Evolutionary conservation across 108 stramenopile genomes (phyloP), one percentile per base, ranked within the genome.

Genomic region (Aurantiochytrium sp.): DNA sequence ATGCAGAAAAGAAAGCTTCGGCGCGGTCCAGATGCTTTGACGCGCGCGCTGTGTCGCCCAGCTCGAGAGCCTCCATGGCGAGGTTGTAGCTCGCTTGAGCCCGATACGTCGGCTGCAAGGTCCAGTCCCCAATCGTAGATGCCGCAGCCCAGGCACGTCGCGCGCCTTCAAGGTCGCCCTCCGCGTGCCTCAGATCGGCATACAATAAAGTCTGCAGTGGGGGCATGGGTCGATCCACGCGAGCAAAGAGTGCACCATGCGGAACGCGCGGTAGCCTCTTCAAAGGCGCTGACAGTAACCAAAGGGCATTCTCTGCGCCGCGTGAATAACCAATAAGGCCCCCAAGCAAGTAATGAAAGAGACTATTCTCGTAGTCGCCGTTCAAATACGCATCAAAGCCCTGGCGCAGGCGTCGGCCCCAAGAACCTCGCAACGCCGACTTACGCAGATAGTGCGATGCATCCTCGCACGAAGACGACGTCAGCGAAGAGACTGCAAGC

Each of bases 371-470:
- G 0, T 4, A 21, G 29, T 88, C 64, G 25, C 47, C 45, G 5
- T 44, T 19, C 19, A 88, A 47, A 64, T 45, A 88, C n/a, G 60
- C 60, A 19, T 88, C 88, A 60, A 88, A 88, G 59, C 88, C 88
- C 49, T 43, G 43, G 51, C 88, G 88, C 19, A 88, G 60, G 43
- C 43, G 49, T 19, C 60, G 59, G 12, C 49, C 88, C 58, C 60
- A 60, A 23, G 60, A 88, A 4, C 88, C 88, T 6, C 60, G 60
- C 21, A 60, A 60, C 51, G 88, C 88, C 12, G 29, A 23, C 5
- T 47, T 23, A 0, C 60, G 60, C 2, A 69, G 49, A 23, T 23
- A 88, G 14, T 69, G 2, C 21, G n/a, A 4, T 19, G 88, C 88
- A 14, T 60, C 19, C 16, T 18, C 8, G 21, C 29, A 23, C 5